Base-by-base conservation (phyloP, 2,329 filamentous ascomycete species). In the Pseudocercospora fuligena region DNA sequence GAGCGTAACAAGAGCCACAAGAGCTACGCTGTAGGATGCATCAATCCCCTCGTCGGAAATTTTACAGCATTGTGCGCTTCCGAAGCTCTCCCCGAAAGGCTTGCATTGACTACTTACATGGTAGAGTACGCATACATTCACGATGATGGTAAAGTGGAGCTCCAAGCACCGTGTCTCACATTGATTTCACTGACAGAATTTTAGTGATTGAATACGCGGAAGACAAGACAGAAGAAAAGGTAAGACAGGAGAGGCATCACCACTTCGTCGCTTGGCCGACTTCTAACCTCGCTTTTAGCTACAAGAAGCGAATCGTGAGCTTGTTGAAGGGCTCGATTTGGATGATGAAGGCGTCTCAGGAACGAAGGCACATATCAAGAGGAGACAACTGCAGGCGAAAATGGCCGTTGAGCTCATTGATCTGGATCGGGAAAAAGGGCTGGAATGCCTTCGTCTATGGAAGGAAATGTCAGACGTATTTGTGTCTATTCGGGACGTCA, bases 111-210 rank as follows among this genome's bases (percentile, higher is more conserved):
- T 11, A 61, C 59, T 14, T 61, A 61, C 59, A 61, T 49, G 59
- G 59, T 61, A 21, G 59, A 61, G 23, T 61, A 61, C 23, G 59
- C 59, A 8, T 61, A 61, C 59, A 61, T 61, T 61, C 59, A 61
- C 23, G 59, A 61, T 29, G 59, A 61, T 49, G 59, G 59, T 51
- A 47, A 4, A 47, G 46, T 19, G 46, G 21, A 6, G 46, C 46
- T 19, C 11, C 6, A 49, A 11, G n/a, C 21, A 14, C n/a, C n/a
- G 46, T 9, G 14, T 8, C 59, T 61, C 9, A 29, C 33, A n/a
- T n/a, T n/a, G n/a, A n/a, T n/a, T n/a, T n/a, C n/a, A n/a, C n/a
- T n/a, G n/a, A 25, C 33, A 11, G 8, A 12, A 25, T 16, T 14
- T 16, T 25, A 61, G 59, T 49, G 16, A 51, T 61, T 25, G 59